These are phyloP conservation scores for Tuctoria greenei DNA, from an alignment of 176 grass and related monocot species.

Conservation along the genomic window DNA sequence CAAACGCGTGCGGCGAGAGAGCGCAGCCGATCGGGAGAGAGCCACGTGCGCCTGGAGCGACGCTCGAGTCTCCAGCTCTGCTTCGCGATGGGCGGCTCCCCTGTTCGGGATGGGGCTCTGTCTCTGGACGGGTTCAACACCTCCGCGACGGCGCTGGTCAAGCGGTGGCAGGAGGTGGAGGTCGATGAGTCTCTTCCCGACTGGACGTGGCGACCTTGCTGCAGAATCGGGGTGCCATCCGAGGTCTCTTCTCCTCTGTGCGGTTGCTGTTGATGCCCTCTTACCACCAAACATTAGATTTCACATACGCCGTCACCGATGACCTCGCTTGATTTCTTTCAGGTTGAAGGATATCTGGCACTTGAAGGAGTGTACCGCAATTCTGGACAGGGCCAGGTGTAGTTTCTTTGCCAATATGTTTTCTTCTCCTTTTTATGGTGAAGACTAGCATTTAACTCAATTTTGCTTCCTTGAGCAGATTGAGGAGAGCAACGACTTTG, in stretches of 20 bases:
- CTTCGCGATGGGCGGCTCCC: conserved; percentile 41
- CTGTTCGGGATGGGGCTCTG: conserved; percentile 48
- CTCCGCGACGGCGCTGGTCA: conserved; percentile 48
- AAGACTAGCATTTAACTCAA: neutral
- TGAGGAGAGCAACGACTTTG: neutral
- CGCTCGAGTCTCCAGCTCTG: neutral
- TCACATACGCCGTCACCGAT: neutral
- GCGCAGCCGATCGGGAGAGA: neutral
- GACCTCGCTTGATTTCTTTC: conserved; percentile 12
- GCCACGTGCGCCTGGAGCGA: neutral
- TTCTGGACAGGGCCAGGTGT: conserved; percentile 34
- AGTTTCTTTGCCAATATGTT: neutral
- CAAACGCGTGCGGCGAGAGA: too few species aligned
- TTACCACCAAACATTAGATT: neutral
- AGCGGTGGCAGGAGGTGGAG: conserved; percentile 62
- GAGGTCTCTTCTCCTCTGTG: conserved; percentile 13
- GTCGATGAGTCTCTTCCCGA: conserved; percentile 50
- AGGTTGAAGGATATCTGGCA: conserved; percentile 67
- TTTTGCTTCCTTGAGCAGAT: conserved; percentile 30
- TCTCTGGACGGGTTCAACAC: conserved; percentile 49
- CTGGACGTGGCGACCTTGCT: conserved; percentile 65
- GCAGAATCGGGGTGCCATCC: conserved; percentile 41
- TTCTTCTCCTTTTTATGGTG: neutral
- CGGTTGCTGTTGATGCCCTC: neutral
- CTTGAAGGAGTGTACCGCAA: conserved; percentile 50